phyloP scores from a whole-genome alignment of 1,284 basidiomycete species.

The Schizophyllum commune region DNA sequence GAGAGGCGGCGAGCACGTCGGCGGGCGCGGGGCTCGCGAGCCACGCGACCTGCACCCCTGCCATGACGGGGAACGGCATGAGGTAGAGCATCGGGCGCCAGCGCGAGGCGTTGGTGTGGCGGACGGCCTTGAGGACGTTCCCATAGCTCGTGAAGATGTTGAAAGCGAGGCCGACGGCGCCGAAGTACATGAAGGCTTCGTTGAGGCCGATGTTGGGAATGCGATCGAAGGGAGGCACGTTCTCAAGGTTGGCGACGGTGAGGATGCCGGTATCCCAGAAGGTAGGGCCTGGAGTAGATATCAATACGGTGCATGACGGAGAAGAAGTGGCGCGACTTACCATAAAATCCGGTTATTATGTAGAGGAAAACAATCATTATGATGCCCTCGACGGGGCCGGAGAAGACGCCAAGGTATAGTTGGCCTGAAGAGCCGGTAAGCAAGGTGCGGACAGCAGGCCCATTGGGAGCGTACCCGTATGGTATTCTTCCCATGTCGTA shows the following conservation, averaged over 20 bases:
- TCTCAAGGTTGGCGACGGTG: constrained; percentile 50
- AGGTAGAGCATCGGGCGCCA: constrained; percentile 67
- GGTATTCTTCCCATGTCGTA: constrained; percentile 96
- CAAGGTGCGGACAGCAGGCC: neutral
- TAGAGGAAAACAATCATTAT: constrained; percentile 80
- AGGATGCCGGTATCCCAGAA: constrained; percentile 83
- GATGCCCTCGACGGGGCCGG: constrained; percentile 95
- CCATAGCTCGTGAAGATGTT: constrained; percentile 79
- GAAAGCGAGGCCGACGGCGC: constrained; percentile 63
- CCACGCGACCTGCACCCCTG: constrained; percentile 73
- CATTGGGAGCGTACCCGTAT: constrained; percentile 57
- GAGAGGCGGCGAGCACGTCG: neutral
- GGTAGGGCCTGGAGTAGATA: constrained; percentile 43
- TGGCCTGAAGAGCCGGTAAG: constrained; percentile 40
- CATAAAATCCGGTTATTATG: constrained; percentile 68
- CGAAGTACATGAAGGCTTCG: constrained; percentile 84
- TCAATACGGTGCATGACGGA: neutral
- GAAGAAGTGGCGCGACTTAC: constrained; percentile 29
- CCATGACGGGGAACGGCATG: constrained; percentile 72
- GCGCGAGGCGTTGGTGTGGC: constrained; percentile 27
- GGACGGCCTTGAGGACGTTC: constrained; percentile 62
- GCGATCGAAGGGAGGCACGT: constrained; percentile 38
- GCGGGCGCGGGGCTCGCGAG: constrained; percentile 58
- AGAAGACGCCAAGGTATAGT: constrained; percentile 88
- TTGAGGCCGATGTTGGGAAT: constrained; percentile 74